Percentiles rank a stretch among this genome's conserved stretches.
Conservation (phyloP, 1,284 basidiomycete species). For the Sanguinoderma infundibulare region DNA sequence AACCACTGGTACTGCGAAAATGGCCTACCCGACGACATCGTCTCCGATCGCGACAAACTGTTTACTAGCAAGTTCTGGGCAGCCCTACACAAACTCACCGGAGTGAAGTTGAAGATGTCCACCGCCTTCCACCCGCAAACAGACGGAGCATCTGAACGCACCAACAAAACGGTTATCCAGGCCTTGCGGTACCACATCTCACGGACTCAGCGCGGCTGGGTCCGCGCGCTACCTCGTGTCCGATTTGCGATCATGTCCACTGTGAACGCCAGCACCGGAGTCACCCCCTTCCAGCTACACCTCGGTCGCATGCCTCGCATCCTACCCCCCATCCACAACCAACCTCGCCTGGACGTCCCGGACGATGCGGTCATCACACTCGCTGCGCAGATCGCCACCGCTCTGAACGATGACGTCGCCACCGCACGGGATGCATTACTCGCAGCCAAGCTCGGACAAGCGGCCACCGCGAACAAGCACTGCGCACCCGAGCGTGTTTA, state of each 20-base stretch:
- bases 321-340: slow-evolving; percentile 27
- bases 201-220: slow-evolving; percentile 49
- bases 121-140: slow-evolving; percentile 49
- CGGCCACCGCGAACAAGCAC: not conserved
- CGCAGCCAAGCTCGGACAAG: slow-evolving; percentile 23
- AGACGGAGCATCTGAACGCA: slow-evolving; percentile 28
- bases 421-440: slow-evolving; percentile 25
- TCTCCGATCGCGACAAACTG: slow-evolving; percentile 39
- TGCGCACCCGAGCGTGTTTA: not conserved
- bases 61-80: slow-evolving; percentile 50
- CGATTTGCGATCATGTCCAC: slow-evolving; percentile 46
- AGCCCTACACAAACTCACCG: slow-evolving; percentile 38
- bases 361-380: not conserved
- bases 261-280: slow-evolving; percentile 37
- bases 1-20: slow-evolving; percentile 45
- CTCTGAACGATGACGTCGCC: slow-evolving; percentile 12
- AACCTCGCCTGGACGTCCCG: not conserved
- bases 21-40: slow-evolving; percentile 43
- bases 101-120: slow-evolving; percentile 43
- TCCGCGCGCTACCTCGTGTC: slow-evolving; percentile 36
- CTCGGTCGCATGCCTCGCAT: slow-evolving; percentile 30
- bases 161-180: slow-evolving; percentile 36
- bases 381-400: not conserved
- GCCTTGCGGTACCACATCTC: slow-evolving; percentile 41
- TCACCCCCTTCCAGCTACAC: slow-evolving; percentile 41